Evolutionary conservation across 164 flowering plant species (phyloP), one percentile per base, ranked within the genome.

Genomic region (Echeveria elegans): DNA sequence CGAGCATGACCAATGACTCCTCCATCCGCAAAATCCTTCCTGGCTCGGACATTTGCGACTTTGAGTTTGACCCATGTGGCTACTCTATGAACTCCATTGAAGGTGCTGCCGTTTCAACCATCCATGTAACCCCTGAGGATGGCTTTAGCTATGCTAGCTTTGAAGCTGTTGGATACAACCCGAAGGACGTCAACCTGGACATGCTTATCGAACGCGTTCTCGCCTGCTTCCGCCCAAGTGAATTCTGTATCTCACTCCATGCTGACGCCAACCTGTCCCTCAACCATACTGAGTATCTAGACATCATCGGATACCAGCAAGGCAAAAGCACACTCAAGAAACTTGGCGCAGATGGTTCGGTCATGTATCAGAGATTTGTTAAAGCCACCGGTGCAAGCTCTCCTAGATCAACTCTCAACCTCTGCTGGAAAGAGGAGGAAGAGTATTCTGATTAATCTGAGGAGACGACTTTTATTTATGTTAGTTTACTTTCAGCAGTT

Each of bases 121-220:
- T 91, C 66, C 97, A 91, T 71, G 83, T 91, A 10, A 91, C 97
- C 1, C 97, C 93, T 0, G 97, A 91, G 68, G 97, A 89, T 68
- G 97, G 96, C 6, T 89, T 87, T 78, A 91, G 97, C 66, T 91
- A 89, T 69, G 92, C 97, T 0, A 89, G 96, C 64, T 91, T 87
- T 75, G 97, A 91, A 73, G 80, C 88, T 0, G 81, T 71, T 0
- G 97, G 93, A 0, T 89, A 85, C 73, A 78, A 86, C 64, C 75
- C 80, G 8, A 71, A 76, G 16, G 69, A 16, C 0, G 68, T 86
- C 68, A 68, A 81, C 32, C 65, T 86, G 71, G 40, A 19, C 26
- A 50, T 69, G 47, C 66, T 91, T 70, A 32, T 91, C 14, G 82
- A 82, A 61, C 81, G 96, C 78, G 97, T 86, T 0, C 68, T 91